Conservation (phyloP, 768 basidiomycete species). For the Xerocomus brunneocitrinus region DNA sequence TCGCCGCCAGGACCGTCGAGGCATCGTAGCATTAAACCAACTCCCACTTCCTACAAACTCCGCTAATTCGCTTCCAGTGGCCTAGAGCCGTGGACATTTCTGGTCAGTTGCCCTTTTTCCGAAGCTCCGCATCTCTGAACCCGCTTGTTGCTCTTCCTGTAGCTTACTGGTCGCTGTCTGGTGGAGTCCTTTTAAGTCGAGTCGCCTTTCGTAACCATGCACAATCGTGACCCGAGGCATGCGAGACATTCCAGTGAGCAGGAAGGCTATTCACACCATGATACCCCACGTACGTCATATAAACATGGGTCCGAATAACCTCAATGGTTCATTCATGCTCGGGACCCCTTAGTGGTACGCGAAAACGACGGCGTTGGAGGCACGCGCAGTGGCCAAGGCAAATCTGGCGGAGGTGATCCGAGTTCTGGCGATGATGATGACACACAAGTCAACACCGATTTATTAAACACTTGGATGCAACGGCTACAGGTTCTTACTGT, state of each 20-base stretch:
- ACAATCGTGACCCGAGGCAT: neutral
- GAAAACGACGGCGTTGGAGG: constrained; percentile 7
- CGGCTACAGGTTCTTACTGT: constrained; percentile 27
- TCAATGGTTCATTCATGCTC: neutral
- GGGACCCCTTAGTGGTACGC: neutral
- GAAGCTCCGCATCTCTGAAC: neutral
- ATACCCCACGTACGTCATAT: constrained; percentile 15
- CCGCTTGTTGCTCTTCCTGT: neutral
- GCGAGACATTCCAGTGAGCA: neutral
- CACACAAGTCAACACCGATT: constrained; percentile 9
- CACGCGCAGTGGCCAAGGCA: constrained; percentile 1
- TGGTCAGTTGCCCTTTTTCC: constrained; percentile 10
- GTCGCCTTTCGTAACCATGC: neutral
- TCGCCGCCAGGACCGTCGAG: neutral
- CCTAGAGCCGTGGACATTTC: neutral
- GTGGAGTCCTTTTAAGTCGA: constrained; percentile 2
- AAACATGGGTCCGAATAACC: neutral
- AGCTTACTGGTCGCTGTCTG: neutral
- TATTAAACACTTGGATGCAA: constrained; percentile 24
- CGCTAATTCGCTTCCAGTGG: neutral
- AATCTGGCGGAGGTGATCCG: constrained; percentile 4
- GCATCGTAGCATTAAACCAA: neutral
- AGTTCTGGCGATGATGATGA: constrained; percentile 6
- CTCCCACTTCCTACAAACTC: neutral
- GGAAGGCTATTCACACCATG: constrained; percentile 3